These are phyloP conservation scores for Amorphotheca resinae DNA, from an alignment of 495 filamentous ascomycete genomes.

Conservation along the genomic window DNA sequence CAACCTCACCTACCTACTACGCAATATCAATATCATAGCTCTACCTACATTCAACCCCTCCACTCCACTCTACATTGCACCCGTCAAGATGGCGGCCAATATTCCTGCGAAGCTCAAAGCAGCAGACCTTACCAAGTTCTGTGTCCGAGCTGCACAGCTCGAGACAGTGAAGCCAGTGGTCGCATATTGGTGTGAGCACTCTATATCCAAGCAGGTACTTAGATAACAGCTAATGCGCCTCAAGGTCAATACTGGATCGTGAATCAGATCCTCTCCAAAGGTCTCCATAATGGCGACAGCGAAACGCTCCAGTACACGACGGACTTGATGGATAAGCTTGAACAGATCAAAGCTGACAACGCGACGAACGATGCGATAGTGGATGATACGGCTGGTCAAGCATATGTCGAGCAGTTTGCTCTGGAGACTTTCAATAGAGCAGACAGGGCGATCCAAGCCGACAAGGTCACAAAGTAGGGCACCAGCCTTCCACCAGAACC, in stretches of 20 bases:
- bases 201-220: not conserved
- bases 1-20: too few species aligned
- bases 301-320: conserved; percentile 70
- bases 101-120: conserved; percentile 65
- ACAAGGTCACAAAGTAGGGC: conserved; percentile 70
- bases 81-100: conserved; percentile 60
- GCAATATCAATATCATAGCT: too few species aligned
- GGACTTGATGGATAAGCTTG: conserved; percentile 80
- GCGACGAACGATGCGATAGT: conserved; percentile 51
- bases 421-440: conserved; percentile 76
- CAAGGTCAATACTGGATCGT: conserved; percentile 86
- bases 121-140: conserved; percentile 68
- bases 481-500: not conserved
- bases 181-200: conserved; percentile 78
- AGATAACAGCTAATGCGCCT: not conserved
- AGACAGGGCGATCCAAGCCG: conserved; percentile 65
- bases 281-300: conserved; percentile 61
- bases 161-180: conserved; percentile 75
- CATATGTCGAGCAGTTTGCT: conserved; percentile 89
- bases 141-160: conserved; percentile 70
- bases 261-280: conserved; percentile 73
- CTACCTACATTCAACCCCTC: too few species aligned
- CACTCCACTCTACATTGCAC: too few species aligned
- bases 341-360: conserved; percentile 57
- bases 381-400: conserved; percentile 77